These are phyloP conservation scores for Pseudogymnoascus sp. DNA, from an alignment of 2,329 filamentous ascomycete species.

Conservation along the genomic window DNA sequence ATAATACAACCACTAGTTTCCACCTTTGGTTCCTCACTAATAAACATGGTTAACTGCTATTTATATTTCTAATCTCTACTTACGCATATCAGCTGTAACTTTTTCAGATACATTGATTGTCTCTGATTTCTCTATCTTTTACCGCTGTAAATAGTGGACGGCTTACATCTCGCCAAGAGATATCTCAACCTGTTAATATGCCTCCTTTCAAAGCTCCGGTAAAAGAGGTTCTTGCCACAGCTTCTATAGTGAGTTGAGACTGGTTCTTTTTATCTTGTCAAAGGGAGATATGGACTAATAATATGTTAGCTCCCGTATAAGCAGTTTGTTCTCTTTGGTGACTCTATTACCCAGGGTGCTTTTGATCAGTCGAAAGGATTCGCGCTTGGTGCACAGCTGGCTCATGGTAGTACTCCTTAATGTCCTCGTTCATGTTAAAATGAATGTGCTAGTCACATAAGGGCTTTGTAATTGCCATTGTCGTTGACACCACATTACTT, in stretches of 20 bases:
- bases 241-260: background rate
- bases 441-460: background rate
- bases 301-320: background rate
- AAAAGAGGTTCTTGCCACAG: background rate
- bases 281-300: background rate
- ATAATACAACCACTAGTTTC: background rate
- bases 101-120: background rate
- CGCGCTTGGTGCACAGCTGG: conserved; percentile 62
- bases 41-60: background rate
- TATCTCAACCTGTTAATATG: background rate
- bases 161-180: background rate
- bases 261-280: background rate
- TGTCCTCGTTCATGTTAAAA: conserved; percentile 25
- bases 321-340: conserved; percentile 78
- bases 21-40: background rate
- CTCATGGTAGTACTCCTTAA: conserved; percentile 48
- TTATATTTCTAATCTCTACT: background rate
- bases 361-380: conserved; percentile 58
- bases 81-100: background rate
- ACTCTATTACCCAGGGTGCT: conserved; percentile 73
- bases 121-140: background rate
- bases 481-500: background rate
- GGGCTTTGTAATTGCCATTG: background rate
- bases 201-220: background rate
- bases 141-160: background rate